Evolutionary conservation across 163 green algal genomes (phyloP), one percentile per base, ranked within the genome.

Genomic region (Prototheca wickerhamii): DNA sequence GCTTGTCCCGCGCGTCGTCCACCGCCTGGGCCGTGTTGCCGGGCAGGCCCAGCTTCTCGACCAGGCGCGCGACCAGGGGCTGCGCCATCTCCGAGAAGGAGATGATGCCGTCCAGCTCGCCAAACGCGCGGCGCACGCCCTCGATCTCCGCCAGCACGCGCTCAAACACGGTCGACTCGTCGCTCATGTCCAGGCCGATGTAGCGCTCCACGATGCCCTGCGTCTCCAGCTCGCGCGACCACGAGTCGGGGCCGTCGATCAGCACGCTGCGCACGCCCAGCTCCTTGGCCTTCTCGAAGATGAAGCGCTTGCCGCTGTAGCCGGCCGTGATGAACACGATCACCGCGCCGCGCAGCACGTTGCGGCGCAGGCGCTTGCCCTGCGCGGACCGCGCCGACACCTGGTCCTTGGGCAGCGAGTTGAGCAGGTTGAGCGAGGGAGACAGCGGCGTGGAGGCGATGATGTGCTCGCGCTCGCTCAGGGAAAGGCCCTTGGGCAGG

Each of bases 1-100:
- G 82, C 79, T 95, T 95, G 73, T 95, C 87, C 4, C 88, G 76
- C 37, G 89, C 89, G 15, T 75, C 76, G 67, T 95, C 89, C 18
- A 95, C 83, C 1, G 82, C 71, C 30, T 23, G 7, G 58, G 34
- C 6, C 5, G 64, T 57, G 74, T 94, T 93, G 62, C 79, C 68
- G 0, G 88, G 83, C 60, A 95, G 75, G 7, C 85, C 82, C 33
- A 95, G 75, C 44, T 75, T 55, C 77, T 95, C 88, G 30, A 80
- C 69, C 31, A 96, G 79, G 34, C 89, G 79, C 1, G 75, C 60
- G 18, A 86, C 85, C 52, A 96, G 73, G 18, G 89, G 89, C 65
- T 94, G 81, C 3, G 89, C 89, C 71, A 96, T 84, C 73, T 96
- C 89, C 54, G 81, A 92, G 69, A 95, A 95, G 54, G 86, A 95